phyloP scores from a whole-genome alignment of 768 basidiomycete species.

The Candolleomyces efflorescens region DNA sequence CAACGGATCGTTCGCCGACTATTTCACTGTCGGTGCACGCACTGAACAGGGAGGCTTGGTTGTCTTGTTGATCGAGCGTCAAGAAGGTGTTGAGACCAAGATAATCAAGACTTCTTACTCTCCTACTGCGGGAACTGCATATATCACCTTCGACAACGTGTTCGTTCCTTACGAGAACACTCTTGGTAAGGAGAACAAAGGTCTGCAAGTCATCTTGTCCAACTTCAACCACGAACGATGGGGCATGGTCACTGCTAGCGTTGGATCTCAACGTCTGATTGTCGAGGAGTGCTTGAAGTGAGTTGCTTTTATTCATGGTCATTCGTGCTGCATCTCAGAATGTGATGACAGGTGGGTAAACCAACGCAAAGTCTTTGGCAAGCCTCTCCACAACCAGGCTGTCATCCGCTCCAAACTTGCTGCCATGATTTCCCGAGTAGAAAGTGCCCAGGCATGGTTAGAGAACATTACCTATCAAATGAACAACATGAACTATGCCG shows the following conservation, averaged over 20 bases:
- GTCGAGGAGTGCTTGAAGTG: constrained; percentile 76
- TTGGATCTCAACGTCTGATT: constrained; percentile 53
- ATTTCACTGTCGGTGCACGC: constrained; percentile 60
- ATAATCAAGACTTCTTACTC: constrained; percentile 77
- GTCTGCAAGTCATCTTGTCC: constrained; percentile 39
- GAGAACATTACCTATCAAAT: constrained; percentile 88
- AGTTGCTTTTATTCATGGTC: constrained; percentile 15
- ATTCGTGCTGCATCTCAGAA: neutral
- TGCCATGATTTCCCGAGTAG: constrained; percentile 77
- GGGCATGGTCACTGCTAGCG: constrained; percentile 60
- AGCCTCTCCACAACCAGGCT: constrained; percentile 76
- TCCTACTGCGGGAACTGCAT: constrained; percentile 78
- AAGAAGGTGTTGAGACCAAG: constrained; percentile 65
- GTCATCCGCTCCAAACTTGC: constrained; percentile 88
- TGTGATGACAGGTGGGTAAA: constrained; percentile 57
- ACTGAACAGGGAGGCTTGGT: constrained; percentile 40
- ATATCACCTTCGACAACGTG: constrained; percentile 78
- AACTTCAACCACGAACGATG: constrained; percentile 93
- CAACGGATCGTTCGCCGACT: constrained; percentile 70
- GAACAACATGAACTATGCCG: constrained; percentile 78
- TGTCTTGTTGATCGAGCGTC: constrained; percentile 27
- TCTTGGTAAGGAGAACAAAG: constrained; percentile 46
- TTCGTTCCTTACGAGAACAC: constrained; percentile 85
- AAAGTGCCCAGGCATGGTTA: constrained; percentile 81
- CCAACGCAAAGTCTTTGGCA: constrained; percentile 88